Evolutionary conservation across 371 early-diverging fungal species (phyloP).

Genomic region (Sporodiniella umbellata): DNA sequence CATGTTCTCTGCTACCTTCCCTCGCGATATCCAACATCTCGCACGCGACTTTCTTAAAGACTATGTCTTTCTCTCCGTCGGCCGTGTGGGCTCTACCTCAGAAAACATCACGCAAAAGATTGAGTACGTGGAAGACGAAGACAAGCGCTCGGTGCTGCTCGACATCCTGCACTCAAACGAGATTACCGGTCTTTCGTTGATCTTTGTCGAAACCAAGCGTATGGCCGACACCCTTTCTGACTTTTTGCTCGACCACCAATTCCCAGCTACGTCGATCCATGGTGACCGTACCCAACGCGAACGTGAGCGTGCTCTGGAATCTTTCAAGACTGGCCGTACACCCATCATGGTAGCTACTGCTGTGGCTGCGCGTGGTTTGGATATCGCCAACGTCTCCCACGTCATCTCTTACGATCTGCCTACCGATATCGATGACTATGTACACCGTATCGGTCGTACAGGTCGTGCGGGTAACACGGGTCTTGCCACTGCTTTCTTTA

Average conservation of each 20-base stretch:
- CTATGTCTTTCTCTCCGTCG: slow-evolving; percentile 90
- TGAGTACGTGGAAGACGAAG: slow-evolving; percentile 83
- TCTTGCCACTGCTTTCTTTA: slow-evolving; percentile 96
- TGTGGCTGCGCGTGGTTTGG: slow-evolving; percentile 99
- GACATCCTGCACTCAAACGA: slow-evolving; percentile 78
- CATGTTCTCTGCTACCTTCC: slow-evolving; percentile 97
- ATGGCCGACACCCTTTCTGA: slow-evolving; percentile 94
- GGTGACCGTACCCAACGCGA: slow-evolving; percentile 96
- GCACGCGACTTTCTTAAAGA: slow-evolving; percentile 94
- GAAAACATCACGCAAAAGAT: slow-evolving; percentile 93
- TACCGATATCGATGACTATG: slow-evolving; percentile 91
- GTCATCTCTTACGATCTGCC: slow-evolving; percentile 97
- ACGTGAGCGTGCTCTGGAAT: slow-evolving; percentile 91
- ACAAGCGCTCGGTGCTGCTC: slow-evolving; percentile 83
- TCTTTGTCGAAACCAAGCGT: slow-evolving; percentile 99
- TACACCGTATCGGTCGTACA: slow-evolving; percentile 99
- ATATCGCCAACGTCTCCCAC: slow-evolving; percentile 86
- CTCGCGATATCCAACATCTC: slow-evolving; percentile 89
- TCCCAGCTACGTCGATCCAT: slow-evolving; percentile 95
- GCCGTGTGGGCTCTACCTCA: slow-evolving; percentile 93
- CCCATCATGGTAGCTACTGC: slow-evolving; percentile 99
- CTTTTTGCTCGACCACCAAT: slow-evolving; percentile 65
- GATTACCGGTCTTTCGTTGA: slow-evolving; percentile 77
- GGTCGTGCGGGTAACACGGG: slow-evolving; percentile 93
- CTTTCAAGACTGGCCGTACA: slow-evolving; percentile 88